A percentile compares a stretch with the other conserved stretches of the same genome.
Evolutionary conservation across 192 early-diverging fungal species (phyloP).

Genomic region (Coemansia sp.): DNA sequence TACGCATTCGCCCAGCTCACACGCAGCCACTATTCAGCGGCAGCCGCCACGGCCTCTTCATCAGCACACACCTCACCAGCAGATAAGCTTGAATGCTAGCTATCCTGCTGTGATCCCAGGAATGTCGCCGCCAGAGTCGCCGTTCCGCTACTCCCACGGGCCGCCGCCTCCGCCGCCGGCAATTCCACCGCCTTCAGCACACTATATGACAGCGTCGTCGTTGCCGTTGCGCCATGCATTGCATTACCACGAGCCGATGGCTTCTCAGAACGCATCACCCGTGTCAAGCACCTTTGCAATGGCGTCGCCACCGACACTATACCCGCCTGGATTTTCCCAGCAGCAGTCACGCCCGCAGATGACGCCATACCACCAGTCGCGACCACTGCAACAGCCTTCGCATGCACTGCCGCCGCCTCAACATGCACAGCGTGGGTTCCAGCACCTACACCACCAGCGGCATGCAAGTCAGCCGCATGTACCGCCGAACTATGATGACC

Average conservation of each 20-base stretch:
- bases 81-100: neutral
- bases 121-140: conserved; percentile 42
- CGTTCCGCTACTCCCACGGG: conserved; percentile 46
- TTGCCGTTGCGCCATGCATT: conserved; percentile 19
- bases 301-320: conserved; percentile 46
- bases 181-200: conserved; percentile 20
- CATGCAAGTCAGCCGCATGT: conserved; percentile 42
- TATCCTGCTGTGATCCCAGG: conserved; percentile 29
- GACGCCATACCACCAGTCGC: conserved; percentile 12
- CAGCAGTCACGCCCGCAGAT: conserved; percentile 12
- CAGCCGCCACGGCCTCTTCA: conserved; percentile 7
- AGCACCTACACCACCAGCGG: conserved; percentile 36
- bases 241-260: conserved; percentile 15
- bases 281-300: conserved; percentile 22
- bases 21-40: conserved; percentile 13
- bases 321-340: conserved; percentile 37
- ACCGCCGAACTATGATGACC: neutral
- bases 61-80: neutral
- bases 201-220: conserved; percentile 10
- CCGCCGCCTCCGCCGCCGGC: conserved; percentile 44
- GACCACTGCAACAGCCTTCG: neutral
- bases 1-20: conserved; percentile 45
- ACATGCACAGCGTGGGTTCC: conserved; percentile 11
- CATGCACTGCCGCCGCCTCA: conserved; percentile 11
- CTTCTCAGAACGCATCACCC: conserved; percentile 23